Percentiles rank a stretch among this genome's conserved stretches.
phyloP scores from a whole-genome alignment of 805 yeast species.

The Blastobotrys terrestris region DNA sequence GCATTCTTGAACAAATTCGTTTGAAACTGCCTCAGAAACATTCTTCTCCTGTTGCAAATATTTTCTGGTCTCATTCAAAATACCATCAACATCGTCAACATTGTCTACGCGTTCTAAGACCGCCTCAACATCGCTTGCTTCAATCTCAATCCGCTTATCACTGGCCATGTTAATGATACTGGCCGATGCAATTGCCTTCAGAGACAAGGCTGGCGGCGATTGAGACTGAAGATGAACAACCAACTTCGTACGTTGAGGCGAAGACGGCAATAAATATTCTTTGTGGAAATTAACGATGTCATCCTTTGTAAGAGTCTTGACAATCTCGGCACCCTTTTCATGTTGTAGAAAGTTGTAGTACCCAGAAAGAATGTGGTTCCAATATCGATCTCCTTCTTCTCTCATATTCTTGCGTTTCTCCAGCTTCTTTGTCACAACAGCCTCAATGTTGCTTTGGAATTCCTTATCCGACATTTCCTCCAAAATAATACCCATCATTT shows the following conservation, averaged over 20 bases:
- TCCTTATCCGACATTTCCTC: constrained; percentile 53
- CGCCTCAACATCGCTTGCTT: constrained; percentile 11
- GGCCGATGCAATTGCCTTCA: constrained; percentile 8
- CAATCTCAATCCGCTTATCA: constrained; percentile 9
- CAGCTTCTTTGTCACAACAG: constrained; percentile 57
- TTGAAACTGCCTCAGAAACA: constrained; percentile 7
- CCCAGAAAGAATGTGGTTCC: constrained; percentile 66
- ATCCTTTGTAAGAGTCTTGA: constrained; percentile 47
- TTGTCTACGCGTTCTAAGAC: constrained; percentile 8
- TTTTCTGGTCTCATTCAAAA: constrained; percentile 2
- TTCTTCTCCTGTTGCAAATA: constrained; percentile 4
- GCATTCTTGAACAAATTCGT: constrained; percentile 1
- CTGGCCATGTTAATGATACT: constrained; percentile 13
- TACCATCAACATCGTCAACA: constrained; percentile 6
- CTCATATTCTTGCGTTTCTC: constrained; percentile 70
- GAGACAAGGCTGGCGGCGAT: constrained; percentile 10
- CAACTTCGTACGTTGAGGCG: constrained; percentile 37
- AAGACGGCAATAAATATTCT: constrained; percentile 36
- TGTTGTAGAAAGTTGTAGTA: constrained; percentile 67
- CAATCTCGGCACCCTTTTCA: constrained; percentile 49
- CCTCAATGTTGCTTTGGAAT: constrained; percentile 60
- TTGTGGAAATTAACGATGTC: constrained; percentile 55
- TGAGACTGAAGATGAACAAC: constrained; percentile 63
- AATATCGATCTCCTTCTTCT: constrained; percentile 66
- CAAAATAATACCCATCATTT: constrained; percentile 40